Evolutionary conservation across 495 filamentous ascomycete genomes (phyloP).

Genomic region (Podospora appendiculata): DNA sequence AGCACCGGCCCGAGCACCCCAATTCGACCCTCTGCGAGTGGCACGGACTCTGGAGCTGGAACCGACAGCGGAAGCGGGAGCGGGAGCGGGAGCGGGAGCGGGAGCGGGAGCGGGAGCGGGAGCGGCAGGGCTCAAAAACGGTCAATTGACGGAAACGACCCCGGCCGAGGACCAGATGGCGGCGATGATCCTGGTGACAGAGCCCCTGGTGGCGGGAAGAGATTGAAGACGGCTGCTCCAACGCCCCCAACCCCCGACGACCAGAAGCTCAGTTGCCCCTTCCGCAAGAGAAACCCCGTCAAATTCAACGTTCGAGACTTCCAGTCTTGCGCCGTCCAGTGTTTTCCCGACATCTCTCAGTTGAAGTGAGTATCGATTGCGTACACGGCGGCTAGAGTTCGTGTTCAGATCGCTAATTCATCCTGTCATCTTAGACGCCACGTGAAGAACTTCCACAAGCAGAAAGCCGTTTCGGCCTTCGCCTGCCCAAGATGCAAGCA

Average conservation of each 20-base stretch:
- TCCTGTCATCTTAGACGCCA: constrained; percentile 12
- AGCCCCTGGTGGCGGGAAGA: constrained; percentile 8
- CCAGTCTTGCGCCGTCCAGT: constrained; percentile 19
- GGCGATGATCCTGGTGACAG: background rate
- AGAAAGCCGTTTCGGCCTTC: constrained; percentile 1
- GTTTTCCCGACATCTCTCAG: constrained; percentile 16
- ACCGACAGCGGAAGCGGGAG: background rate
- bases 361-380: constrained; percentile 20
- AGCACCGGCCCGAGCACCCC: background rate
- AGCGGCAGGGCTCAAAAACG: background rate
- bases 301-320: constrained; percentile 28
- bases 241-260: background rate
- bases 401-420: background rate
- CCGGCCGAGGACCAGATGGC: background rate
- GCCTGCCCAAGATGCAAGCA: constrained; percentile 19
- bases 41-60: background rate
- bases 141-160: background rate
- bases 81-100: background rate
- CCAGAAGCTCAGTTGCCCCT: constrained; percentile 24
- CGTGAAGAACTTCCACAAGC: constrained; percentile 20
- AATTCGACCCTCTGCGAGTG: no score
- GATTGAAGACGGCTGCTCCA: background rate
- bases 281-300: constrained; percentile 31
- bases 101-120: background rate
- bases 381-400: no score